phyloP scores from a whole-genome alignment of 2,329 filamentous ascomycete genomes.

The Diaporthe citrichinensis region DNA sequence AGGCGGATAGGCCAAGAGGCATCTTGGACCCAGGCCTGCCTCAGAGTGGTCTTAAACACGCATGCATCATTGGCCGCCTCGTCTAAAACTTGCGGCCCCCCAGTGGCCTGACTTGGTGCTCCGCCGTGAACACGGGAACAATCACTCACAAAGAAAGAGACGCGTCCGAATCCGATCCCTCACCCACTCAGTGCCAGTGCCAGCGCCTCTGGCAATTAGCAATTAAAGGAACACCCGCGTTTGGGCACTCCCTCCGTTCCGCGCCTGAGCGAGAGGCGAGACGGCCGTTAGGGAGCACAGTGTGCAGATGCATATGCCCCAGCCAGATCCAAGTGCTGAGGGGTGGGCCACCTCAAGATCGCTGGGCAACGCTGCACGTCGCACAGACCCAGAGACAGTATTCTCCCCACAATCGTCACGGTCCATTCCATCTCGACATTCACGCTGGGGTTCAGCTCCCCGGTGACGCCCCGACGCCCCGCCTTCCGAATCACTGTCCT shows the following conservation, averaged over 20 bases:
- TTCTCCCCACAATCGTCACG: not conserved
- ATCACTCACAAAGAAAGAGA: not conserved
- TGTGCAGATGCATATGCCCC: not conserved
- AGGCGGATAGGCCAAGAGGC: not conserved
- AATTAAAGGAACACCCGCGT: slow-evolving; percentile 22
- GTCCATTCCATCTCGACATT: slow-evolving; percentile 19
- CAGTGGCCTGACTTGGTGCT: slow-evolving; percentile 2
- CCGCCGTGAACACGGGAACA: not conserved
- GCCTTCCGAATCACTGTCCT: slow-evolving; percentile 17
- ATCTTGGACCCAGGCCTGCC: not conserved
- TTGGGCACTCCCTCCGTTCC: not conserved
- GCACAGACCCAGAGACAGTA: slow-evolving; percentile 27
- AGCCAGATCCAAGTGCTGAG: not conserved
- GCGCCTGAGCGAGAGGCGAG: slow-evolving; percentile 7
- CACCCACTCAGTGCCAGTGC: not conserved
- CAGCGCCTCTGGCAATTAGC: slow-evolving; percentile 15
- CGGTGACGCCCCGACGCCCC: slow-evolving; percentile 25
- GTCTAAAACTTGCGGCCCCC: slow-evolving; percentile 15
- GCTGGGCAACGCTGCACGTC: not conserved
- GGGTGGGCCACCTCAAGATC: slow-evolving; percentile 1
- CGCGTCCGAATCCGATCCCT: slow-evolving; percentile 10
- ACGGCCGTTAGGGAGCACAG: slow-evolving; percentile 12
- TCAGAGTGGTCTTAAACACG: slow-evolving; percentile 24
- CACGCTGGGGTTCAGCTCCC: not conserved
- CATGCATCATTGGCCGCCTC: slow-evolving; percentile 19